These are phyloP conservation scores for Suhomyces kilbournensis DNA, from an alignment of 805 yeast species.

Conservation along the genomic window DNA sequence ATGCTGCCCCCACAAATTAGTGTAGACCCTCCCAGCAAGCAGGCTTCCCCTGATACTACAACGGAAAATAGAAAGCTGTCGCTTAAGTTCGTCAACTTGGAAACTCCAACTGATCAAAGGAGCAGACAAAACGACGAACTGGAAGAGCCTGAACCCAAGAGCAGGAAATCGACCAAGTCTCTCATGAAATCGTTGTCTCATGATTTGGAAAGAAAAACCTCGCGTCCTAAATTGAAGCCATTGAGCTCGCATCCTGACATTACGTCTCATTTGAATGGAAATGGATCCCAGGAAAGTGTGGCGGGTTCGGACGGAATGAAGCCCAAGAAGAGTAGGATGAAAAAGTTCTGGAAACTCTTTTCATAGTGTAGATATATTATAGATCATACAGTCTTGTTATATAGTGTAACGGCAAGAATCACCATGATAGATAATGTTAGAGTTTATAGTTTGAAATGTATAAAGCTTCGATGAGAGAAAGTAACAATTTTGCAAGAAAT, in stretches of 20 bases:
- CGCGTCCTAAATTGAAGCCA: slow-evolving; percentile 31
- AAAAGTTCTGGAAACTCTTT: slow-evolving; percentile 32
- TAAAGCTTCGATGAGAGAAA: too few species aligned
- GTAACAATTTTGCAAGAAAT: too few species aligned
- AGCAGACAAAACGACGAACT: slow-evolving; percentile 9
- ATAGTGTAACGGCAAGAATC: too few species aligned
- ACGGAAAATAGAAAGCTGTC: slow-evolving; percentile 24
- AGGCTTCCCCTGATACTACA: not conserved
- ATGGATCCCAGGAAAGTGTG: not conserved
- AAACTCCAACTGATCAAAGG: slow-evolving; percentile 13
- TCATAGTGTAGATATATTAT: not conserved
- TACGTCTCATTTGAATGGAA: slow-evolving; percentile 2
- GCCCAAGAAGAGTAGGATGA: slow-evolving; percentile 27
- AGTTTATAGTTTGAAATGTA: too few species aligned
- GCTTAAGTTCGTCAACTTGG: slow-evolving; percentile 29
- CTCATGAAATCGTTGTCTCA: slow-evolving; percentile 38
- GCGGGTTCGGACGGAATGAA: slow-evolving; percentile 5
- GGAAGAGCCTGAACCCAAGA: not conserved
- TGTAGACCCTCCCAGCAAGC: not conserved
- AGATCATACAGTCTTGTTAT: not conserved
- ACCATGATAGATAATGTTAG: too few species aligned
- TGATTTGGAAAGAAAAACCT: slow-evolving; percentile 22
- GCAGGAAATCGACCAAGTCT: slow-evolving; percentile 8
- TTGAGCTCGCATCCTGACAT: slow-evolving; percentile 40
- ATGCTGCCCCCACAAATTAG: slow-evolving; percentile 6